Evolutionary conservation across 345 rosid genomes (phyloP), one percentile per base, ranked within the genome.

Genomic region (Erysimum cheiranthoides): DNA sequence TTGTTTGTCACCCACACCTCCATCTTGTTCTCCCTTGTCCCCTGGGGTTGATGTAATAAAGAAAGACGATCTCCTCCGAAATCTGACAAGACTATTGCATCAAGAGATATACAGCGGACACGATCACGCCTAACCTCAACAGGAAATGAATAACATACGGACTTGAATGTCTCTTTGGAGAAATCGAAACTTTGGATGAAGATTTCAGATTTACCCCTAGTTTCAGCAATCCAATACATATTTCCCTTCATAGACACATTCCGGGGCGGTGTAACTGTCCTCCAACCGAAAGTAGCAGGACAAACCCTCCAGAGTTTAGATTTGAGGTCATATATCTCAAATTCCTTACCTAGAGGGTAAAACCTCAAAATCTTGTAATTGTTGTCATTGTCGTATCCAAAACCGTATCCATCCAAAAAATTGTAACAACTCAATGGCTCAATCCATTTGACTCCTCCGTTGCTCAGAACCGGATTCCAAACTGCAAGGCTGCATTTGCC

Each of bases 1-100:
- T 40, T 70, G 43, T 70, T 70, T 17, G 56, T 43, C 9, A 43
- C 56, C 54, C 65, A 57, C 21, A 69, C 63, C 12, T 68, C 39
- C 7, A 52, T 68, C 16, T 39, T 10, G 16, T 8, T 17, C 25
- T 5, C 8, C 36, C 5, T n/a, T 13, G 11, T 31, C 62, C 34
- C 17, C 17, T 28, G 4, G 14, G 14, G 7, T 38, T 28, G 38
- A 10, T 4, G 62, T 12, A 51, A 52, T n/a, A 68, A 25, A 38
- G 49, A 68, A 68, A 68, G 25, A 12, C 61, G n/a, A 57, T 58
- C 42, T 58, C 43, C 43, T 58, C 63, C 16, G 27, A 5, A 68
- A 54, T 11, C 16, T 39, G 51, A 51, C 13, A 68, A 38, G 27
- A 7, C 35, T 25, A 27, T 2, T 12, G 31, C 1, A 25, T 38